These are phyloP conservation scores for Xerocomus brunneocitrinus DNA, from an alignment of 768 basidiomycete genomes.

Conservation along the genomic window DNA sequence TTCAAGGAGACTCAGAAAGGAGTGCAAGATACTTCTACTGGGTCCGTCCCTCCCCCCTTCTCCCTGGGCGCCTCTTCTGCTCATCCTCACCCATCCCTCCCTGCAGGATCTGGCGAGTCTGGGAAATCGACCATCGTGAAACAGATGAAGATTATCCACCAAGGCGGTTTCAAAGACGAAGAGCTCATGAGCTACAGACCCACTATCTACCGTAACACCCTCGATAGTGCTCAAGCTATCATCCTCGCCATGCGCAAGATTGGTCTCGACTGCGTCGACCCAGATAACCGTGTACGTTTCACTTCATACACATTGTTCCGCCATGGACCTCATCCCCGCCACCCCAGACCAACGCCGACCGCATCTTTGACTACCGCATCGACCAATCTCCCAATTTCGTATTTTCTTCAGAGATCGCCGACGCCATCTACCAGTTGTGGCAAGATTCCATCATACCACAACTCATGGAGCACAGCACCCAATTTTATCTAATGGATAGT, in stretches of 20 bases:
- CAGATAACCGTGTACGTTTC: constrained; percentile 49
- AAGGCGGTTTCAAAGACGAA: constrained; percentile 76
- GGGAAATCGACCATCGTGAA: constrained; percentile 97
- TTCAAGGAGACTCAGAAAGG: constrained; percentile 70
- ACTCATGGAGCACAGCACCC: constrained; percentile 55
- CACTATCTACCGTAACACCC: constrained; percentile 79
- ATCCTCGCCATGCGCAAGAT: constrained; percentile 84
- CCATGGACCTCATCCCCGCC: constrained; percentile 9
- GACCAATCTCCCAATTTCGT: constrained; percentile 39
- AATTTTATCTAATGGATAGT: constrained; percentile 95
- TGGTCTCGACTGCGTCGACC: constrained; percentile 68
- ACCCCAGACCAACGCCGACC: constrained; percentile 47
- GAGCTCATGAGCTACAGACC: constrained; percentile 76
- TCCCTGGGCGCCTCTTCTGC: constrained; percentile 8
- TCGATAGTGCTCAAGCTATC: constrained; percentile 86
- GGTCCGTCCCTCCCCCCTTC: constrained; percentile 47
- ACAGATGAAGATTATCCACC: constrained; percentile 99
- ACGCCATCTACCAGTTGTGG: constrained; percentile 66
- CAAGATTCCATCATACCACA: constrained; percentile 56
- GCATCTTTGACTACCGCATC: constrained; percentile 53
- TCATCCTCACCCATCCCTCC: not conserved
- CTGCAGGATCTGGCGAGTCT: constrained; percentile 87
- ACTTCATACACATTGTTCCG: fast-evolving
- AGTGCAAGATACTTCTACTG: constrained; percentile 91
- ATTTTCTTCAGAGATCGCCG: constrained; percentile 61